Evolutionary conservation across 805 yeast species (phyloP), one percentile per base, ranked within the genome.

Genomic region (Maudiozyma saulgeensis): DNA sequence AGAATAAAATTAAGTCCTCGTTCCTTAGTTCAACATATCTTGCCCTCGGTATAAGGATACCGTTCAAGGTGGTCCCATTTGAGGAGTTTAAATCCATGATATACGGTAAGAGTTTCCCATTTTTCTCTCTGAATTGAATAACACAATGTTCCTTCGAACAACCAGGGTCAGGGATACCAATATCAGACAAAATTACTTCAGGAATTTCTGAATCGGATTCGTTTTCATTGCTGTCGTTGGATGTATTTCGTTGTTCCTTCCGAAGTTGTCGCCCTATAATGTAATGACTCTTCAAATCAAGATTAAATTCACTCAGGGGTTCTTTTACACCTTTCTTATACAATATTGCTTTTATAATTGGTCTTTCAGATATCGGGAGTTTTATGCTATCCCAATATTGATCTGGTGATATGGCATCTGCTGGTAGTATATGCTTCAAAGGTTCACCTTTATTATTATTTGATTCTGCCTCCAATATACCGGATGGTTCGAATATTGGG

Each of bases 81-180:
- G 76, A 67, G 0, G 78, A 72, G 21, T 73, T 74, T 34, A 76
- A 56, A 52, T 76, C 80, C 39, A 74, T 71, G 8, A 76, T 49
- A 51, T 73, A 76, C 6, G 72, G 71, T n/a, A 57, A 56, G 25
- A 63, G 47, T 19, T 47, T 26, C 19, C 46, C 54, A 5, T 53
- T 45, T 13, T 53, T 52, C n/a, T 55, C 44, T 31, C 76, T 59
- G 52, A 71, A 75, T 51, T 76, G 80, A 7, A 76, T 62, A 0
- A 66, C 79, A 19, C 79, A 78, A 54, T 76, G 80, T 54, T 76
- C 78, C 44, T 70, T 69, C 0, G 77, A 72, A 46, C 74, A 69
- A 1, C 68, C 59, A 26, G 62, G 66, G 44, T 68, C 66, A 6
- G 64, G 65, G 1, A 72, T 61, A 26, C 56, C 53, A 2, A 73